Evolutionary conservation across 2,329 filamentous ascomycete species (phyloP).

Genomic region (Cryoendolithus antarcticus): DNA sequence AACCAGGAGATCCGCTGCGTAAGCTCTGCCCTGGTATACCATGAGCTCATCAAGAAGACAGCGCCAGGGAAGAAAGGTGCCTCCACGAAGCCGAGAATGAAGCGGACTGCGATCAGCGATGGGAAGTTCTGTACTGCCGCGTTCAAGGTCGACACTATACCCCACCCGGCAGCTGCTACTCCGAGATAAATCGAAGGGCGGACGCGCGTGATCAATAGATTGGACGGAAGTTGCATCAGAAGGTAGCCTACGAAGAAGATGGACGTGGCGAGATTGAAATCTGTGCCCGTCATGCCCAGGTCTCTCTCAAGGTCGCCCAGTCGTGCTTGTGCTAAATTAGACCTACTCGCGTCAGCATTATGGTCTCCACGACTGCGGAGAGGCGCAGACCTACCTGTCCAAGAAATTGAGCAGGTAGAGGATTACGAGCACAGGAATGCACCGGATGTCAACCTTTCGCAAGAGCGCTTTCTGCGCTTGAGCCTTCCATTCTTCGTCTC

Average conservation of each 20-base stretch:
- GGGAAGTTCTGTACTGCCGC: conserved; percentile 33
- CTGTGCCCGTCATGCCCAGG: conserved; percentile 41
- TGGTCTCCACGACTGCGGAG: background rate
- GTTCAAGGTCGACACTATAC: conserved; percentile 32
- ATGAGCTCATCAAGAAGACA: conserved; percentile 36
- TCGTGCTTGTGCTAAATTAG: conserved; percentile 43
- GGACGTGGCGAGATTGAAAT: conserved; percentile 45
- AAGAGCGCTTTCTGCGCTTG: conserved; percentile 43
- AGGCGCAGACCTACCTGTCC: conserved; percentile 27
- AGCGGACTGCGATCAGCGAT: conserved; percentile 34
- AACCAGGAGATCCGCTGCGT: conserved; percentile 13
- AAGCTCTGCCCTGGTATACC: conserved; percentile 38
- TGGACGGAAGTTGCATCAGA: conserved; percentile 50
- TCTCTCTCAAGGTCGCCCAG: conserved; percentile 43
- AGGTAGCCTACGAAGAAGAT: conserved; percentile 50
- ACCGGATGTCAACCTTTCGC: conserved; percentile 56
- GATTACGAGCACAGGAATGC: conserved; percentile 57
- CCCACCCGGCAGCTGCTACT: conserved; percentile 33
- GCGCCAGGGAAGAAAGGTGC: conserved; percentile 39
- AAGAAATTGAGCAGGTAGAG: conserved; percentile 71
- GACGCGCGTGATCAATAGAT: conserved; percentile 43
- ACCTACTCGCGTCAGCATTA: conserved; percentile 29
- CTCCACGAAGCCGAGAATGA: conserved; percentile 39
- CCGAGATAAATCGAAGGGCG: conserved; percentile 44
- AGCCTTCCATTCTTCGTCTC: conserved; percentile 3